Evolutionary conservation across 2,329 filamentous ascomycete species (phyloP).

Genomic region (Westerdykella aurantiaca): DNA sequence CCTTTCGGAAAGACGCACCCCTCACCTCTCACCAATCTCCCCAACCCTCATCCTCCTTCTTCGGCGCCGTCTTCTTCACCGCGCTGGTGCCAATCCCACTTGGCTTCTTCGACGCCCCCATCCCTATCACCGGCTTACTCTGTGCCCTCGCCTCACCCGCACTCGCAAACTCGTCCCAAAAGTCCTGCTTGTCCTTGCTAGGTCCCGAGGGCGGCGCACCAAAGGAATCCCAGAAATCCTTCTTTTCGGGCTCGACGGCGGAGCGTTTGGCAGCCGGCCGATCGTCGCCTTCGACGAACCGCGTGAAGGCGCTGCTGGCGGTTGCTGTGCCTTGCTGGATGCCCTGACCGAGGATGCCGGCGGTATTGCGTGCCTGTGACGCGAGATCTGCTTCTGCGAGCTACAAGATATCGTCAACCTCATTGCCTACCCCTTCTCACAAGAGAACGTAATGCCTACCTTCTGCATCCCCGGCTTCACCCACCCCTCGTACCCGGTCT

Average conservation of each 20-base stretch:
- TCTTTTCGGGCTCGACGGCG: constrained; percentile 56
- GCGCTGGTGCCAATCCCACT: constrained; percentile 59
- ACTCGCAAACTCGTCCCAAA: constrained; percentile 46
- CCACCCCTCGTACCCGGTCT: constrained; percentile 83
- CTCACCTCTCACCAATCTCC: constrained; percentile 43
- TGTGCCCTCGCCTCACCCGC: constrained; percentile 25
- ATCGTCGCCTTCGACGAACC: constrained; percentile 76
- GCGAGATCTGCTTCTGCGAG: constrained; percentile 61
- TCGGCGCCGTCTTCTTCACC: constrained; percentile 48
- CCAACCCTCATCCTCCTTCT: constrained; percentile 54
- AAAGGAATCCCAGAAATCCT: constrained; percentile 91
- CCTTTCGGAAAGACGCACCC: not conserved
- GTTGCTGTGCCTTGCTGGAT: constrained; percentile 62
- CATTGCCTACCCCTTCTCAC: constrained; percentile 2
- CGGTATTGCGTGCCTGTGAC: constrained; percentile 55
- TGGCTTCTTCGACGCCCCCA: constrained; percentile 31
- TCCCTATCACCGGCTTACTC: constrained; percentile 30
- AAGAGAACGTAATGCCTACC: constrained; percentile 45
- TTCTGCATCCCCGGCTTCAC: constrained; percentile 89
- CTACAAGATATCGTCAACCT: constrained; percentile 42
- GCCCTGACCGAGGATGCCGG: constrained; percentile 52
- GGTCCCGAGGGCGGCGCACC: constrained; percentile 56
- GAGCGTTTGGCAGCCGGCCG: constrained; percentile 2
- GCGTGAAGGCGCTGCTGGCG: constrained; percentile 73
- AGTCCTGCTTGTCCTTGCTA: constrained; percentile 48